Evolutionary conservation across 176 grass and related monocot species (phyloP).

Genomic region (Lolium multiflorum): DNA sequence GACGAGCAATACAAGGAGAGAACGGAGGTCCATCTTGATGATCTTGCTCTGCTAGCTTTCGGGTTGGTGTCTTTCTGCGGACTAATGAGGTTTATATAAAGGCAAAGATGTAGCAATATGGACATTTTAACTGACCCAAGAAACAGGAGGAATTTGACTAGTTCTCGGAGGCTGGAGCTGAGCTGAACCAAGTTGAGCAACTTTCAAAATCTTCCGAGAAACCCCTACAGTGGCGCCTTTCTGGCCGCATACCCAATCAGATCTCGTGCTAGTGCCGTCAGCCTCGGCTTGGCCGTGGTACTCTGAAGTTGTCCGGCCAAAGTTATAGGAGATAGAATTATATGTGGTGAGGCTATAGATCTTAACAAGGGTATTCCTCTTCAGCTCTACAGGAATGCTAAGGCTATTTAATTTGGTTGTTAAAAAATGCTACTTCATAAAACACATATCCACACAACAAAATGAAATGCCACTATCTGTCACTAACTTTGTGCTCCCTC

Average conservation of each 20-base stretch:
- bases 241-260: neutral
- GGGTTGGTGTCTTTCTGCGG: neutral
- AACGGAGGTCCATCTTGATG: neutral
- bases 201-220: neutral
- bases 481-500: slow-evolving; percentile 34
- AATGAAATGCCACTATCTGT: neutral
- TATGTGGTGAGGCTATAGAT: too few relatives aligned
- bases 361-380: neutral
- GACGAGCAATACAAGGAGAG: neutral
- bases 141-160: neutral
- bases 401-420: neutral
- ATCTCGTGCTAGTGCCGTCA: neutral
- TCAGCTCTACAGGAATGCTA: too few relatives aligned
- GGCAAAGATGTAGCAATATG: neutral
- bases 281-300: too few relatives aligned
- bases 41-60: neutral
- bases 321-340: too few relatives aligned
- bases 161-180: neutral
- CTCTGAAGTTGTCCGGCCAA: too few relatives aligned
- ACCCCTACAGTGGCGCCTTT: neutral
- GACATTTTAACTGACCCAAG: neutral
- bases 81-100: neutral
- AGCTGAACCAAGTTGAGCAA: neutral
- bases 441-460: neutral
- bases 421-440: neutral